These are phyloP conservation scores for Syzygium oleosum DNA, from an alignment of 345 rosid genomes.

Conservation along the genomic window DNA sequence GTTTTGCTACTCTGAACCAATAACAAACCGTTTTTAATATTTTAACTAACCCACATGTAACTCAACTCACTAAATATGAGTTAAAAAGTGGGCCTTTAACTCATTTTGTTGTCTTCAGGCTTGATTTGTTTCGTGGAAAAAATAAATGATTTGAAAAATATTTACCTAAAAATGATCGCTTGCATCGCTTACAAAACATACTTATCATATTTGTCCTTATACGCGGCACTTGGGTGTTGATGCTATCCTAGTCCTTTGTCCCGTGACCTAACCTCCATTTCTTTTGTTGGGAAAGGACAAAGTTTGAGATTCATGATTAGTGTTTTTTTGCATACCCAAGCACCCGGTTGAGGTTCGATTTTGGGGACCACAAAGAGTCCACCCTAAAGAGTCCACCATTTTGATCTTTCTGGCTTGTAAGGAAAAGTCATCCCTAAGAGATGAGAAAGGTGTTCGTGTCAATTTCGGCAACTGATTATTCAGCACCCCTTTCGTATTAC, in stretches of 20 bases:
- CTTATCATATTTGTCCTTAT: no score
- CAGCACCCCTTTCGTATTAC: not conserved
- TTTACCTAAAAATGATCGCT: no score
- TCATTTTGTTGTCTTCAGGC: not conserved
- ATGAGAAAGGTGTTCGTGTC: not conserved
- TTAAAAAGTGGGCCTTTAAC: not conserved
- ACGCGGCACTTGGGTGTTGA: no score
- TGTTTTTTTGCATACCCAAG: not conserved
- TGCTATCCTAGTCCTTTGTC: no score
- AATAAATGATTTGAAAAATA: no score
- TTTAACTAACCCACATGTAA: not conserved
- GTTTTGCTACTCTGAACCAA: not conserved
- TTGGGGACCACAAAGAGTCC: not conserved
- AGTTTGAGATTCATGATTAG: no score
- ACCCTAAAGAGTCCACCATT: not conserved
- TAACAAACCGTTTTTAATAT: not conserved
- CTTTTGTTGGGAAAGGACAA: not conserved
- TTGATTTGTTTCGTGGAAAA: no score
- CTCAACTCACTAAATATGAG: not conserved
- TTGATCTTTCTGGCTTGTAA: not conserved
- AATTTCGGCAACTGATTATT: not conserved
- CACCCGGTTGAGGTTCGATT: not conserved
- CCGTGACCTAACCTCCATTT: no score
- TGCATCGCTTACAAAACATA: no score
- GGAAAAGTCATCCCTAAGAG: not conserved